Evolutionary conservation across 495 filamentous ascomycete species (phyloP).

Genomic region (Annulohypoxylon moriforme): DNA sequence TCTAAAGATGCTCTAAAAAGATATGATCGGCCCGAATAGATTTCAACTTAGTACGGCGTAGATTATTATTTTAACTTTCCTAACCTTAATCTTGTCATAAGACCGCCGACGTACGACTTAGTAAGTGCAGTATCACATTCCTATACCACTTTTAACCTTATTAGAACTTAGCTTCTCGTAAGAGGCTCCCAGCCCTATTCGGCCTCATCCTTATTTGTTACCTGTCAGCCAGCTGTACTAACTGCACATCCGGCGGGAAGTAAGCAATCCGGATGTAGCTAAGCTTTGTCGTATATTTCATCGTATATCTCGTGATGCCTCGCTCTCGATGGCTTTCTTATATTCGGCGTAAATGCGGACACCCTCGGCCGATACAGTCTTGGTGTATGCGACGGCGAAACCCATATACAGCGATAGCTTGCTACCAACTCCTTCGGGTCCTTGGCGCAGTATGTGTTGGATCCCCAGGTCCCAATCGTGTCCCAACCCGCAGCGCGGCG

Average conservation of each 20-base stretch:
- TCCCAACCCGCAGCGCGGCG: not conserved
- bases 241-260: not conserved
- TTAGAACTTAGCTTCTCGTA: slow-evolving; percentile 17
- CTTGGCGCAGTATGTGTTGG: slow-evolving; percentile 16
- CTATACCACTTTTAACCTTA: slow-evolving; percentile 12
- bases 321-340: slow-evolving; percentile 9
- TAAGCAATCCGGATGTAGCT: not conserved
- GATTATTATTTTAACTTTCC: slow-evolving; percentile 1
- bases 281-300: not conserved
- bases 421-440: slow-evolving; percentile 16
- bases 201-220: not conserved
- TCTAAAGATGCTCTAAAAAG: slow-evolving; percentile 10
- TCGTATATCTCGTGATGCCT: slow-evolving; percentile 5
- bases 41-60: slow-evolving; percentile 2
- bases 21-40: slow-evolving; percentile 34
- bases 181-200: slow-evolving; percentile 21
- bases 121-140: slow-evolving; percentile 3
- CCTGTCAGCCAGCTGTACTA: too few species aligned
- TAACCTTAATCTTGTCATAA: slow-evolving; percentile 14
- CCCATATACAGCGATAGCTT: not conserved
- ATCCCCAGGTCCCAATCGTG: slow-evolving; percentile 4
- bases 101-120: too few species aligned
- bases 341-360: slow-evolving; percentile 38
- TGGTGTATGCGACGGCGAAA: not conserved
- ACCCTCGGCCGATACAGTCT: slow-evolving; percentile 14